Percentiles rank a stretch among this genome's conserved stretches.
Evolutionary conservation across 164 flowering plant genomes (phyloP).

Genomic region (Malania oleifera): DNA sequence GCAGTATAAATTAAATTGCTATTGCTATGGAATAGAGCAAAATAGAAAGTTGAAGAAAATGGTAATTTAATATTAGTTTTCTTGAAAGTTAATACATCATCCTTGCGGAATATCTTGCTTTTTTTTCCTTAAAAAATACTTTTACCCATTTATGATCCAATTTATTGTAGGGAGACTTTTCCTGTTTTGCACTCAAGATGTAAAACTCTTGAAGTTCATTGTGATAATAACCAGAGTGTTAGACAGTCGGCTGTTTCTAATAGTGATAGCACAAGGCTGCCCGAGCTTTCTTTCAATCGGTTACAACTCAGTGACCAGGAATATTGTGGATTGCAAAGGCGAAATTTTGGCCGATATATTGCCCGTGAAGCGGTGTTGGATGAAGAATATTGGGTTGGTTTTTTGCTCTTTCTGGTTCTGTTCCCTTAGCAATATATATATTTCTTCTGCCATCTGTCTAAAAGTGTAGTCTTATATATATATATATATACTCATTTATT

Average conservation of each 20-base stretch:
- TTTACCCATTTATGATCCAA: too few species aligned
- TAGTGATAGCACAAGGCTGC: slow-evolving; percentile 29
- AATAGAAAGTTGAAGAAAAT: too few species aligned
- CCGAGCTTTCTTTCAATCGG: slow-evolving; percentile 49
- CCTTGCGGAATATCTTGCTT: too few species aligned
- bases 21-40: too few species aligned
- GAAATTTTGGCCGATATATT: slow-evolving; percentile 43
- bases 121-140: too few species aligned
- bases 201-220: slow-evolving; percentile 37
- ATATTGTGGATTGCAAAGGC: slow-evolving; percentile 24
- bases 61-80: too few species aligned
- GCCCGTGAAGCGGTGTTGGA: slow-evolving; percentile 62
- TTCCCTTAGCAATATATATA: neutral
- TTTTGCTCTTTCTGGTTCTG: too few species aligned
- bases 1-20: too few species aligned
- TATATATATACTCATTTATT: neutral
- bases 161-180: slow-evolving; percentile 33
- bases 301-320: slow-evolving; percentile 49
- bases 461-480: neutral
- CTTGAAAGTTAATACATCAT: too few species aligned
- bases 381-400: slow-evolving; percentile 67
- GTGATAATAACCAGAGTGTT: slow-evolving; percentile 30
- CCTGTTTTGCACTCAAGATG: slow-evolving; percentile 29
- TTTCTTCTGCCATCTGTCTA: neutral
- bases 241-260: slow-evolving; percentile 32